These are phyloP conservation scores for Moricandia moricandioides DNA, from an alignment of 345 rosid species.

Conservation along the genomic window DNA sequence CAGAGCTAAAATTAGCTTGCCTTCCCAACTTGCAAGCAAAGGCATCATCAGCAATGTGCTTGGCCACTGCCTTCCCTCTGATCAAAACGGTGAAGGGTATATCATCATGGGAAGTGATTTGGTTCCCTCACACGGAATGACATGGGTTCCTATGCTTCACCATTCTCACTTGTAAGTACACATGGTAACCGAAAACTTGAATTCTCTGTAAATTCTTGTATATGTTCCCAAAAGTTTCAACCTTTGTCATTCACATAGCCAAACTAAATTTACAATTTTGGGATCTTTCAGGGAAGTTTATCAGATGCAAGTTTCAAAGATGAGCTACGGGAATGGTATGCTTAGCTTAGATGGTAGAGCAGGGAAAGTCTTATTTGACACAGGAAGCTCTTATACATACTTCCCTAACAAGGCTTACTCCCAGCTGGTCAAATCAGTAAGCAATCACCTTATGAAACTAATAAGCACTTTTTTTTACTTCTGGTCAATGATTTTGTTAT, in stretches of 20 bases:
- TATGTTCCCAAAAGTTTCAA: background rate
- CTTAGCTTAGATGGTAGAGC: slow-evolving; percentile 54
- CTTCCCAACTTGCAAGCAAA: slow-evolving; percentile 85
- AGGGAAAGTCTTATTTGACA: slow-evolving; percentile 61
- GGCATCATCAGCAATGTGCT: slow-evolving; percentile 77
- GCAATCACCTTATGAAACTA: slow-evolving; percentile 26
- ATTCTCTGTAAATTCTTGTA: too few relatives aligned
- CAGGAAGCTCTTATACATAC: slow-evolving; percentile 93
- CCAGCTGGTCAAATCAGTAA: slow-evolving; percentile 66
- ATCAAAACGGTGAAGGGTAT: slow-evolving; percentile 62
- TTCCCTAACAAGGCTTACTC: slow-evolving; percentile 68
- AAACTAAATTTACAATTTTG: background rate
- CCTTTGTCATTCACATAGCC: background rate
- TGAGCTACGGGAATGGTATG: slow-evolving; percentile 59
- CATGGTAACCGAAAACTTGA: too few relatives aligned
- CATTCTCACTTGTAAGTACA: slow-evolving; percentile 55
- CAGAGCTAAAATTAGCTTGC: slow-evolving; percentile 79
- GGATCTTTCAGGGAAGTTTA: slow-evolving; percentile 53
- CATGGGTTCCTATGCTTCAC: slow-evolving; percentile 82
- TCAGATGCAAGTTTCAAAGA: slow-evolving; percentile 49
- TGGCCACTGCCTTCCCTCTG: slow-evolving; percentile 82
- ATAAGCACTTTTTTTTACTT: background rate
- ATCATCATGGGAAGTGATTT: slow-evolving; percentile 87
- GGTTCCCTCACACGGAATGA: slow-evolving; percentile 65
- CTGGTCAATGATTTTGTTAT: background rate